Percentiles rank a stretch among this genome's conserved stretches.
phyloP scores from a whole-genome alignment of 2,329 filamentous ascomycete genomes.

The Xylaria sp. region DNA sequence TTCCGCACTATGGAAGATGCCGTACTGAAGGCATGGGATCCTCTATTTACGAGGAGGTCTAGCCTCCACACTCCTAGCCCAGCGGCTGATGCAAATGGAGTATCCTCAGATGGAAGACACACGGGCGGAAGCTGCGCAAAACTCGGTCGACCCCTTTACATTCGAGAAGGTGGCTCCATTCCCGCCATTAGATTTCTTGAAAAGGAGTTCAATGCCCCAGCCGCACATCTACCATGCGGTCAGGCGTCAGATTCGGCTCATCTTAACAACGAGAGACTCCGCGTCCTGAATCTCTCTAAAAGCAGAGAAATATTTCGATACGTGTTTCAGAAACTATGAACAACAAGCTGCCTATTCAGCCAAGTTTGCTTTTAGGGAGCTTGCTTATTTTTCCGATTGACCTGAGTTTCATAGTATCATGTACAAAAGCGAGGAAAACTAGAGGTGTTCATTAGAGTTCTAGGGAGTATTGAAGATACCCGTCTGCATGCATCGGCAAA shows the following conservation, averaged over 20 bases:
- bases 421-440: slow-evolving; percentile 20
- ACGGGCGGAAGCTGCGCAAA: slow-evolving; percentile 48
- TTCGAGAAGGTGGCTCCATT: slow-evolving; percentile 94
- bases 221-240: slow-evolving; percentile 92
- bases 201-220: slow-evolving; percentile 91
- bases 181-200: slow-evolving; percentile 94
- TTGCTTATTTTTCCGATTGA: neutral
- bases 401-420: neutral
- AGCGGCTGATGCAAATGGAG: slow-evolving; percentile 34
- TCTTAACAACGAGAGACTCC: slow-evolving; percentile 92
- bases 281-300: slow-evolving; percentile 88
- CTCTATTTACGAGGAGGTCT: slow-evolving; percentile 53
- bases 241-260: slow-evolving; percentile 95
- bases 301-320: slow-evolving; percentile 90
- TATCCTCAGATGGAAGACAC: slow-evolving; percentile 28
- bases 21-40: slow-evolving; percentile 85
- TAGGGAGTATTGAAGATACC: slow-evolving; percentile 32
- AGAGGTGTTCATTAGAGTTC: slow-evolving; percentile 13
- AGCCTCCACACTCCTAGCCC: slow-evolving; percentile 33
- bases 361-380: neutral
- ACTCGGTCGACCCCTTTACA: slow-evolving; percentile 80
- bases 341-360: no score
- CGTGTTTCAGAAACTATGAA: slow-evolving; percentile 77
- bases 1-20: slow-evolving; percentile 90
- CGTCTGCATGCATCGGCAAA: slow-evolving; percentile 14